Evolutionary conservation across 2,329 filamentous ascomycete genomes (phyloP), one percentile per base, ranked within the genome.

Genomic region (Stagonosporopsis cucurbitacearum): DNA sequence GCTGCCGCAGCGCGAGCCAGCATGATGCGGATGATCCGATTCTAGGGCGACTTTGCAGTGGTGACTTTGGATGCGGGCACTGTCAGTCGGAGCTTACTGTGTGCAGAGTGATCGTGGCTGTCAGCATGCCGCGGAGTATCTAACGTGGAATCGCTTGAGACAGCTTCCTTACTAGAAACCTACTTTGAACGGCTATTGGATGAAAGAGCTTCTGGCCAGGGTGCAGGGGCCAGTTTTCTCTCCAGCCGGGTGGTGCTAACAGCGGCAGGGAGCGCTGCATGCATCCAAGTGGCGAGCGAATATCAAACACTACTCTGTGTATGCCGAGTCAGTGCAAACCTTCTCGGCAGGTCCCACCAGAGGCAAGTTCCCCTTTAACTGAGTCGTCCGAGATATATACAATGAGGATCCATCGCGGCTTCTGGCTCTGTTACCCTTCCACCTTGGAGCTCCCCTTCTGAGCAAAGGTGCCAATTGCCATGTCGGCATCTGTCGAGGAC

Each of bases 401-500:
- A 6, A 30, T 17, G 32, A 41, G 36, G 43, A 37, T 47, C 48
- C 19, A 17, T 25, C 25, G 53, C 23, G 37, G 36, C 30, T 36
- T 36, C 41, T 36, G 41, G 36, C 33, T 30, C 42, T 28, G 30
- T 39, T 39, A 30, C 42, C 28, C 26, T 48, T 26, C 9, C 36
- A 48, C 47, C 32, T 42, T 32, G 42, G 33, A 51, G 47, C 47
- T 56, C 47, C 15, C 33, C 17, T n/a, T 4, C 39, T 51, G 53
- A 56, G 53, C 36, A 41, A 41, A 50, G 37, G 53, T 47, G 36
- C 26, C n/a, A 23, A 12, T 15, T 28, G 51, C 26, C 30, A 68
- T 68, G 65, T 63, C 65, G 53, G 46, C 58, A 32, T 45, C 66
- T n/a, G 50, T 66, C 15, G 58, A 63, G 37, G 70, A 73, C 56